These are phyloP conservation scores for Ramichloridium luteum DNA, from an alignment of 2,329 filamentous ascomycete genomes.

Conservation along the genomic window DNA sequence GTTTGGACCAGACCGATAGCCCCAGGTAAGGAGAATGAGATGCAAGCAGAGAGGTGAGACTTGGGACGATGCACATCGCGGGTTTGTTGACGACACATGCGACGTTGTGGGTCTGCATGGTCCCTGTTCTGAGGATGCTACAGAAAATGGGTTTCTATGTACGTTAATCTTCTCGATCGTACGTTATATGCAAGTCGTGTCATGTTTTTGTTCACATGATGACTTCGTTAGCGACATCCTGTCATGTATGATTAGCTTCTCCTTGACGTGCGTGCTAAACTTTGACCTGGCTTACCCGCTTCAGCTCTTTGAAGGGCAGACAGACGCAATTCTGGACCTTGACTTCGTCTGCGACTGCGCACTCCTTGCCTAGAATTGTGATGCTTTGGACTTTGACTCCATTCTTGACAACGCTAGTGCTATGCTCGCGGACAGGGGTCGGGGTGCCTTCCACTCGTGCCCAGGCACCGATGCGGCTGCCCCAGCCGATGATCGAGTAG, in stretches of 20 bases:
- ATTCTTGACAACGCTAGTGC: slow-evolving; percentile 91
- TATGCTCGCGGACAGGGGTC: slow-evolving; percentile 75
- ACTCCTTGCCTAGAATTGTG: slow-evolving; percentile 95
- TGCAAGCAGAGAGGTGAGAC: too few species aligned
- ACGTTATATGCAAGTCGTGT: too few species aligned
- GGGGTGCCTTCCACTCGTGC: slow-evolving; percentile 93
- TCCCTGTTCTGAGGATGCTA: too few species aligned
- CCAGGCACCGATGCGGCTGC: slow-evolving; percentile 93
- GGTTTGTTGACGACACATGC: too few species aligned
- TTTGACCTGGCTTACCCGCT: slow-evolving; percentile 56
- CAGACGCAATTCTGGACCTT: slow-evolving; percentile 97
- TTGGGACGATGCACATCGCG: too few species aligned
- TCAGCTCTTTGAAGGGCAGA: slow-evolving; percentile 94
- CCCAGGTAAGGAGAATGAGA: background rate
- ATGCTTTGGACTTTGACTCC: slow-evolving; percentile 98
- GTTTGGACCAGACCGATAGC: slow-evolving; percentile 9
- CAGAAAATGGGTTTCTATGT: too few species aligned
- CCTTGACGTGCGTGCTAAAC: too few species aligned
- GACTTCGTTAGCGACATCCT: slow-evolving; percentile 75
- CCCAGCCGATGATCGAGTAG: slow-evolving; percentile 95
- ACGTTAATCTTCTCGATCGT: too few species aligned
- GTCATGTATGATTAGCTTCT: too few species aligned
- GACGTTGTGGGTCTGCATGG: too few species aligned
- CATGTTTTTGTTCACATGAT: slow-evolving; percentile 95
- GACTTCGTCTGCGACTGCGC: slow-evolving; percentile 82